phyloP scores from a whole-genome alignment of 768 basidiomycete genomes.

The Chalciporus chontae region DNA sequence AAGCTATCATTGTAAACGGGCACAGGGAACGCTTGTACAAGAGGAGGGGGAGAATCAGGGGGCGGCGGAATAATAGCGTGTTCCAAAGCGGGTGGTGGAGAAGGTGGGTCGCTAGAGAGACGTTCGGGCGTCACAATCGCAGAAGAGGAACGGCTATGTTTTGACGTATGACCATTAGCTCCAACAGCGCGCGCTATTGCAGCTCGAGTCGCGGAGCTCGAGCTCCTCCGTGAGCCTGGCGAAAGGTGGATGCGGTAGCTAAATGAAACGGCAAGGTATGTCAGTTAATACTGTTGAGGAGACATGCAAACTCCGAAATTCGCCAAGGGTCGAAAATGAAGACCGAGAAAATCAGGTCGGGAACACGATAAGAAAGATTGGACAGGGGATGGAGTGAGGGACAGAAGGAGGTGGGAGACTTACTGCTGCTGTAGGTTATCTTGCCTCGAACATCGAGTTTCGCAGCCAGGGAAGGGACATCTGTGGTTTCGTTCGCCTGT shows the following conservation, averaged over 20 bases:
- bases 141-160: conserved; percentile 25
- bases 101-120: conserved; percentile 22
- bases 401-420: conserved; percentile 9
- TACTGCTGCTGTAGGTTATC: conserved; percentile 68
- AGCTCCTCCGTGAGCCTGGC: conserved; percentile 69
- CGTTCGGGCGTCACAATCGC: conserved; percentile 26
- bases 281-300: conserved; percentile 2
- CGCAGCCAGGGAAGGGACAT: conserved; percentile 94
- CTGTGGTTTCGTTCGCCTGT: conserved; percentile 91
- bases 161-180: conserved; percentile 16
- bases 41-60: conserved; percentile 53
- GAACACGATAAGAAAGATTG: conserved; percentile 1
- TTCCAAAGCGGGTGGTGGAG: conserved; percentile 44
- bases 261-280: conserved; percentile 9
- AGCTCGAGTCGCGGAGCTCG: conserved; percentile 52
- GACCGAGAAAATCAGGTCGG: not conserved
- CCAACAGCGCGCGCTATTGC: conserved; percentile 46
- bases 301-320: conserved; percentile 1
- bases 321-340: conserved; percentile 15
- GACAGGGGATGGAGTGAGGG: not conserved
- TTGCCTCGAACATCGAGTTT: conserved; percentile 85
- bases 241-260: conserved; percentile 83
- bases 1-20: conserved; percentile 24
- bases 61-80: conserved; percentile 40
- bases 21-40: conserved; percentile 42